Evolutionary conservation across 148 eudicot species (phyloP).

Genomic region (Suaeda aralocaspica): DNA sequence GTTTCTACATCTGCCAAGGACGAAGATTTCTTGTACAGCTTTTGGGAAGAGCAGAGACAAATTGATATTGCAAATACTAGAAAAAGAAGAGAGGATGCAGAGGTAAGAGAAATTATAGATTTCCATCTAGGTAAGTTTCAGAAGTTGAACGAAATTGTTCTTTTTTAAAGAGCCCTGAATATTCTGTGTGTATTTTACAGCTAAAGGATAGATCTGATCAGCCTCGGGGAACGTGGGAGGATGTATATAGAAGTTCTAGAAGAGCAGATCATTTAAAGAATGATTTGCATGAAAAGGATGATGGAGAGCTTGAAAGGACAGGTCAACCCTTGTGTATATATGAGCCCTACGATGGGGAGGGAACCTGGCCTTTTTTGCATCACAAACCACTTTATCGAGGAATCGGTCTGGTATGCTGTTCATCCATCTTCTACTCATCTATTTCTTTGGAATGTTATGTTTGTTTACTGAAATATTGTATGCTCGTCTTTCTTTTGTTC

Average conservation of each 20-base stretch:
- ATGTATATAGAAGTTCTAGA: conserved; percentile 68
- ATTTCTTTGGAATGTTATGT: background rate
- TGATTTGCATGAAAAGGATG: conserved; percentile 83
- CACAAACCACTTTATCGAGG: conserved; percentile 77
- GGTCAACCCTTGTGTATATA: conserved; percentile 90
- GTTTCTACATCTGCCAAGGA: conserved; percentile 28
- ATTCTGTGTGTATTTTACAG: conserved; percentile 38
- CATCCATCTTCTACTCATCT: background rate
- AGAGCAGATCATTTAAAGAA: conserved; percentile 65
- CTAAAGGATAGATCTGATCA: conserved; percentile 91
- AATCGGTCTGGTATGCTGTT: conserved; percentile 64
- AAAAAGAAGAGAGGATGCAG: conserved; percentile 80
- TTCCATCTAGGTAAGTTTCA: background rate
- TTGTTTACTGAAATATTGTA: background rate
- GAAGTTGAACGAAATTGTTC: background rate
- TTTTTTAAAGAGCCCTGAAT: background rate
- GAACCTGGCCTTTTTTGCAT: conserved; percentile 94
- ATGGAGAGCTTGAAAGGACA: conserved; percentile 95
- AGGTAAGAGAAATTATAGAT: conserved; percentile 35
- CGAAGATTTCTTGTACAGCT: conserved; percentile 45
- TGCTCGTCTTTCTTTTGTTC: background rate
- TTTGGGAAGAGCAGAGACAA: conserved; percentile 79
- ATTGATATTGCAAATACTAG: conserved; percentile 35
- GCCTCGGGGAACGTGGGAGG: conserved; percentile 81
- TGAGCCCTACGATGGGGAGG: conserved; percentile 86